These are phyloP conservation scores for Cladosporium sp. DNA, from an alignment of 2,329 filamentous ascomycete genomes.

Conservation along the genomic window DNA sequence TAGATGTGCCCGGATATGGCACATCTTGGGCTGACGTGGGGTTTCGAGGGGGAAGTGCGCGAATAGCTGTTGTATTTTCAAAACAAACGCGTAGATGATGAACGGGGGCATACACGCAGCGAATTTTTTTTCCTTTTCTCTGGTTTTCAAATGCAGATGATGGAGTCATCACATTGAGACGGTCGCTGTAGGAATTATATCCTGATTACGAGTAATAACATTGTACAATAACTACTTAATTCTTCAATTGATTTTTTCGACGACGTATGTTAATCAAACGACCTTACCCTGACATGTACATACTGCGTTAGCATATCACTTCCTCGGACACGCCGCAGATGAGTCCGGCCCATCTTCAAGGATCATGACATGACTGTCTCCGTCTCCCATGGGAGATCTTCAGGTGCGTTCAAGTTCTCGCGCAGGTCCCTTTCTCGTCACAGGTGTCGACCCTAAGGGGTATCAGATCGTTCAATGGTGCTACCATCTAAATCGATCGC, in stretches of 20 bases:
- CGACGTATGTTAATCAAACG: background rate
- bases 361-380: background rate
- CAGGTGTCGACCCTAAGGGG: background rate
- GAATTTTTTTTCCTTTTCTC: background rate
- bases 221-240: background rate
- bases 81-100: background rate
- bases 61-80: background rate
- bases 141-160: background rate
- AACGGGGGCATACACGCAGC: background rate
- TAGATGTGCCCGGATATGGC: background rate
- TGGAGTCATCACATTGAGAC: background rate
- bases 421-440: background rate
- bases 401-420: background rate
- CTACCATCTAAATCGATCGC: background rate
- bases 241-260: background rate
- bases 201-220: background rate
- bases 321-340: background rate
- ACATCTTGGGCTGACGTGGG: background rate
- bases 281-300: background rate
- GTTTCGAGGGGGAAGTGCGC: background rate
- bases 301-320: background rate
- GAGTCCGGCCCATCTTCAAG: background rate
- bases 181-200: background rate
- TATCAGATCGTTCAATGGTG: background rate
- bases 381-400: background rate